phyloP scores from a whole-genome alignment of 164 flowering plant species.

The Aristolochia californica region DNA sequence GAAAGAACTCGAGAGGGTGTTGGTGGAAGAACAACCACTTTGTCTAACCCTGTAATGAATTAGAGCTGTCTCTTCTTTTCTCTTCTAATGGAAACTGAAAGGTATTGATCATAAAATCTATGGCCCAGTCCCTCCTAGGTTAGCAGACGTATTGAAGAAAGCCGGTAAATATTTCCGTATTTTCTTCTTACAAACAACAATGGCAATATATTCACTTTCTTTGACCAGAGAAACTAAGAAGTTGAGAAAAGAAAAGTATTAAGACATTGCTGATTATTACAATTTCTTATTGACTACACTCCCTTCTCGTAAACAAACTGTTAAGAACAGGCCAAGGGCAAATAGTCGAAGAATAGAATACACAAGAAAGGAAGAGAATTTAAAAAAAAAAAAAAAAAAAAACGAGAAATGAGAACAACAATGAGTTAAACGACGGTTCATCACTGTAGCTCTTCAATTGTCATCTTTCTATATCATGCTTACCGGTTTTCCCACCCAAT shows the following conservation, averaged over 20 bases:
- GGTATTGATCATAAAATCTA: background rate
- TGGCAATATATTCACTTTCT: too few species aligned
- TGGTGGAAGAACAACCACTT: constrained; percentile 2
- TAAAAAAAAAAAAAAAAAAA: too few species aligned
- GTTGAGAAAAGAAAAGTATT: too few species aligned
- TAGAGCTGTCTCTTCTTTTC: background rate
- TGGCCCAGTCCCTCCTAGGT: background rate
- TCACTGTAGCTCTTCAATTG: too few species aligned
- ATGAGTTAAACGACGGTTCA: too few species aligned
- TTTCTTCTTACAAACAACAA: too few species aligned
- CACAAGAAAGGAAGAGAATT: background rate
- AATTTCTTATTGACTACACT: background rate
- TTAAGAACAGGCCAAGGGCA: background rate
- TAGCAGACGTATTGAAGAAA: background rate
- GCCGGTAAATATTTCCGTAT: too few species aligned
- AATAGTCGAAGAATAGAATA: background rate
- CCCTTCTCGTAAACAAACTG: background rate
- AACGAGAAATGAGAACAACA: background rate
- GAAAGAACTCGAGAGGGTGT: background rate
- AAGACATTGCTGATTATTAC: too few species aligned
- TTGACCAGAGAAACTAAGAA: too few species aligned
- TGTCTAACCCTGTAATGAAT: constrained; percentile 1
- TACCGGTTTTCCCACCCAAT: too few species aligned
- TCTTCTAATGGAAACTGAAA: background rate
- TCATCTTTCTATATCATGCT: too few species aligned